Evolutionary conservation across 768 basidiomycete species (phyloP).

Genomic region (Lepiota subincarnata): DNA sequence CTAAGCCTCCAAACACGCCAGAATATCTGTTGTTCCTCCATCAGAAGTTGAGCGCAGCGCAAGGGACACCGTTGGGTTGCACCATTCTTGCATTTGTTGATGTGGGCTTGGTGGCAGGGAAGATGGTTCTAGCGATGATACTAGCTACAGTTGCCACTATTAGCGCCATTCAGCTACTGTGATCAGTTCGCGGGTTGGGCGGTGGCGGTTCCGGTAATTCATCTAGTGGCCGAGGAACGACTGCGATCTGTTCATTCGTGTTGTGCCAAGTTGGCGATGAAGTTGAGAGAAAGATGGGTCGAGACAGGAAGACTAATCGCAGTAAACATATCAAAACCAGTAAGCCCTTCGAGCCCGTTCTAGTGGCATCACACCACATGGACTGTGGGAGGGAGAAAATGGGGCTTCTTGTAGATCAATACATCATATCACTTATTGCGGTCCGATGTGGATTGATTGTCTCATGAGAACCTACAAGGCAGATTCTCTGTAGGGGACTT

Average conservation of each 20-base stretch:
- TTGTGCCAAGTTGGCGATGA: too few species aligned
- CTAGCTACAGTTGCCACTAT: too few species aligned
- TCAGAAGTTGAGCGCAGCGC: neutral
- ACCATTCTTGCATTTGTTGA: too few species aligned
- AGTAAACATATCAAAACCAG: neutral
- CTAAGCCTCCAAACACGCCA: constrained; percentile 20
- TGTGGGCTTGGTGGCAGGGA: too few species aligned
- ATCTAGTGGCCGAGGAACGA: neutral
- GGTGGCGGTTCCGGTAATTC: neutral
- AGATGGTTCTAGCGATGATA: too few species aligned
- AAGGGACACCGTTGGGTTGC: neutral
- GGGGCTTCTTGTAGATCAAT: constrained; percentile 8
- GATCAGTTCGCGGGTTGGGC: neutral
- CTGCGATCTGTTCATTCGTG: too few species aligned
- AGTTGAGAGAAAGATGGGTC: neutral
- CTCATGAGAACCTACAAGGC: neutral
- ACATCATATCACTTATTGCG: neutral
- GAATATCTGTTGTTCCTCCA: neutral
- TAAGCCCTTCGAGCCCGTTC: too few species aligned
- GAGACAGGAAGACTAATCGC: neutral
- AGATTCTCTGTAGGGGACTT: too few species aligned
- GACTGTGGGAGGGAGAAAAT: neutral
- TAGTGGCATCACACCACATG: too few species aligned
- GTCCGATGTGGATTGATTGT: constrained; percentile 3
- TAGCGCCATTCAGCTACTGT: too few species aligned